Evolutionary conservation across 2,329 filamentous ascomycete species (phyloP), one percentile per base, ranked within the genome.

Genomic region (Ambrosiella xylebori): DNA sequence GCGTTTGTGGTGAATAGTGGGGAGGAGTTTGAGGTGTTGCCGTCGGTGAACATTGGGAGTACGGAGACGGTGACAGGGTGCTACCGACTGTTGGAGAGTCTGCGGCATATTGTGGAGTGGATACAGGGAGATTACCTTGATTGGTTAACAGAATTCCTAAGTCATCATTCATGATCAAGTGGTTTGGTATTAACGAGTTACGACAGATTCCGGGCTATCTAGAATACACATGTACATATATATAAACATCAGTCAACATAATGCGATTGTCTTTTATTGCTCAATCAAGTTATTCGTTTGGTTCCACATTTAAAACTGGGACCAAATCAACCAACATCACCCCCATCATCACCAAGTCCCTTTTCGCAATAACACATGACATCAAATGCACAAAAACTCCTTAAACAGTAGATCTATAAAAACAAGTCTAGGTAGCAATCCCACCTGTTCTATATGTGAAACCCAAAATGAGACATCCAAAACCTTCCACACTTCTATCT

Each of bases 91-190:
- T 19, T 60, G 15, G 55, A 60, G 39, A 50, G 41, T 5, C 17
- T 60, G 37, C 55, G 59, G 27, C 35, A 41, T 17, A 36, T 60
- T 15, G 39, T 51, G 8, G 36, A 60, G 7, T 60, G 59, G 59
- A 57, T 57, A 17, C 51, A 39, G 19, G 47, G 49, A 3, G 59
- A 51, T 11, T 60, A 60, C n/a, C 39, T 58, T 17, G 44, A 60
- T 17, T 60, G 59, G 59, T 39, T 60, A 15, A 50, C 52, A 8
- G 59, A 57, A 13, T 60, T 60, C 39, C n/a, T 60, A 39, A 54
- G 47, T 7, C 51, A 57, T 6, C 59, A 60, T 47, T 49, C 51
- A 15, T 47, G n/a, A 27, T 27, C 3, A 27, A 27, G 27, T 5
- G 27, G 27, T 27, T 27, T 27, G 27, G 27, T 27, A 47, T 47